Evolutionary conservation across 306 rosid species (phyloP).

Genomic region (Macrotyloma uniflorum): DNA sequence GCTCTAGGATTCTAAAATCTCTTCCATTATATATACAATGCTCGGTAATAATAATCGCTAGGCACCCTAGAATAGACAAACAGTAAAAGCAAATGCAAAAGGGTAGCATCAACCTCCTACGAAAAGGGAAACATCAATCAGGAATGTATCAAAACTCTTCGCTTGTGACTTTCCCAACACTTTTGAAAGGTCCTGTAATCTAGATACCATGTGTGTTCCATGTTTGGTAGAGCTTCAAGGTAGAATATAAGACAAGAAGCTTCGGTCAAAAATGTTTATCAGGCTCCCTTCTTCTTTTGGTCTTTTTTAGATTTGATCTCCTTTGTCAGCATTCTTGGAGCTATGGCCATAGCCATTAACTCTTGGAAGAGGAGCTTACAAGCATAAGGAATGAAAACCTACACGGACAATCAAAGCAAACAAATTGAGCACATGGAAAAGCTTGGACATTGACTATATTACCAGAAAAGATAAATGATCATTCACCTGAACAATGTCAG

Average conservation of each 20-base stretch:
- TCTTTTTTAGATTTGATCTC: conserved; percentile 67
- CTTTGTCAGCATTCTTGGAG: conserved; percentile 98
- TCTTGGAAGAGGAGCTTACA: conserved; percentile 98
- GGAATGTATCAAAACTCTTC: too few relatives aligned
- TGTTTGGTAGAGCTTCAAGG: neutral
- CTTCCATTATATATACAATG: conserved; percentile 8
- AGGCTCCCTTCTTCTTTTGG: conserved; percentile 83
- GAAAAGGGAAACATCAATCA: neutral
- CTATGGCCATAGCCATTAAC: conserved; percentile 99
- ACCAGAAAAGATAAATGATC: neutral
- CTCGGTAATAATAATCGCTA: neutral
- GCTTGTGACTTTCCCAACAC: neutral
- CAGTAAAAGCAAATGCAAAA: conserved; percentile 5
- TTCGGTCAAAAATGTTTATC: conserved; percentile 26
- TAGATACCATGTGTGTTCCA: neutral
- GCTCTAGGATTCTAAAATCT: conserved; percentile 8
- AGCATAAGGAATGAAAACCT: conserved; percentile 97
- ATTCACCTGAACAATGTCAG: conserved; percentile 93
- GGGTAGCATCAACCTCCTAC: neutral
- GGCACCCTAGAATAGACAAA: neutral
- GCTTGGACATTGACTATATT: neutral
- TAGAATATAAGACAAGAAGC: neutral
- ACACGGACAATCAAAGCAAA: conserved; percentile 37
- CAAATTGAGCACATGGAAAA: conserved; percentile 26
- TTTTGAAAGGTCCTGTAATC: neutral